Conservation (phyloP, 2,329 filamentous ascomycete genomes). For the Cordyceps farinosa region DNA sequence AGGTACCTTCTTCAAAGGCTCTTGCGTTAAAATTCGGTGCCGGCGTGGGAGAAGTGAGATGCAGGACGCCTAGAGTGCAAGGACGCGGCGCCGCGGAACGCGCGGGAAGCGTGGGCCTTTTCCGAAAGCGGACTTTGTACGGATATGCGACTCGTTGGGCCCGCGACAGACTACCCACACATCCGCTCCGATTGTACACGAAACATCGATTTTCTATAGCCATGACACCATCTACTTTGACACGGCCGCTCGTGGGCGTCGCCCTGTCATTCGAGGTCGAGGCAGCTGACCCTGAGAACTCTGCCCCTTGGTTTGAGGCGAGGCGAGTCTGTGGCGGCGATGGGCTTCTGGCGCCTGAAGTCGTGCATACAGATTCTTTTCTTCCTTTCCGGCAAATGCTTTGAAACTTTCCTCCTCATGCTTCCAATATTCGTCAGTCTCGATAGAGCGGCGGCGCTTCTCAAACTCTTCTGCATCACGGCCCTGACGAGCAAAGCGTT, state of each 20-base stretch:
- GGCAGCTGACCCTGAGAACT: background rate
- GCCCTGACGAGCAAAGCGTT: background rate
- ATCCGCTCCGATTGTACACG: too few species aligned
- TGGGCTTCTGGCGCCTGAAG: background rate
- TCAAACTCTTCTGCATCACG: background rate
- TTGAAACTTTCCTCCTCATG: background rate
- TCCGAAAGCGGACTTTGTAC: background rate
- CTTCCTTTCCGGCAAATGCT: background rate
- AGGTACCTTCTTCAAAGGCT: background rate
- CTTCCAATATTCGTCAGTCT: too few species aligned
- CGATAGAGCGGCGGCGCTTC: background rate
- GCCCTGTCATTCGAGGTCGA: background rate
- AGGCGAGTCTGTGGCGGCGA: background rate
- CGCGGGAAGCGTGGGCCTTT: slow-evolving; percentile 7
- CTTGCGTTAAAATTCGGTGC: background rate
- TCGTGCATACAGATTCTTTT: background rate
- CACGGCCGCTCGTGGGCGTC: background rate
- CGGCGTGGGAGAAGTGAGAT: background rate
- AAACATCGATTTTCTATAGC: too few species aligned
- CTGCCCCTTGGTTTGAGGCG: background rate
- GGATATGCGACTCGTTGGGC: background rate
- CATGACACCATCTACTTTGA: too few species aligned
- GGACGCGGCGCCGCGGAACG: background rate
- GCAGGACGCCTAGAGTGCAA: background rate
- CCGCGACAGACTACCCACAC: background rate